Base-by-base conservation (phyloP, 2,329 filamentous ascomycete species). In the Trichoderma simmonsii region DNA sequence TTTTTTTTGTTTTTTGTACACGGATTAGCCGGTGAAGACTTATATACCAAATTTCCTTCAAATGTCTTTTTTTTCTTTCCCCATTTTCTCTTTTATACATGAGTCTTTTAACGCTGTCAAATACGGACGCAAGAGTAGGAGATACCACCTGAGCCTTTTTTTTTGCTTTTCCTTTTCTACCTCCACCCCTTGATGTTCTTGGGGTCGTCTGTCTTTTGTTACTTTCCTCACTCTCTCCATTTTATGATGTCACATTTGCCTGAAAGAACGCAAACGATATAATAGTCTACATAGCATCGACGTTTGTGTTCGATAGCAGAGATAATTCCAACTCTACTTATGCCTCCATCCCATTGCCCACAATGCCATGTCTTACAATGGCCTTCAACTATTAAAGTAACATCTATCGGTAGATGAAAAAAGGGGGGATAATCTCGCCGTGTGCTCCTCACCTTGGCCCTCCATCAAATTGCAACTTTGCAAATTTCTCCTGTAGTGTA, bases 401-500 rank as follows among this genome's bases (percentile, higher is more conserved):
- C 32, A 3, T 12, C 21, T 24, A 14, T 12, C 15, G 11, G 9
- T 32, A 48, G 21, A 59, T 39, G 24, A 32, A 54, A 32, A 54
- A 48, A 9, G 9, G 18, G 39, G 15, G 7, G 3, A 3, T 6
- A 5, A 2, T 18, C n/a, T 7, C 12, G 2, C 34, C 28, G 8
- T n/a, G 5, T 7, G 24, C 8, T n/a, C 11, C 18, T 56, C 32
- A n/a, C 15, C 32, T 18, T 26, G 18, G 18, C 6, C 62, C 12
- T 26, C 71, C 65, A 3, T 73, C 70, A 56, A 81, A 76, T 2
- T 75, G 74, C 73, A 89, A 75, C 65, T 80, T 82, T 15, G 81
- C 78, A 71, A 85, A 84, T 71, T 83, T 85, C 4, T 81, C 80
- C 28, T 84, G 83, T 57, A 90, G 77, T 11, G 81, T 74, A 60